phyloP scores from a whole-genome alignment of 495 filamentous ascomycete genomes.

The Podospora didyma region DNA sequence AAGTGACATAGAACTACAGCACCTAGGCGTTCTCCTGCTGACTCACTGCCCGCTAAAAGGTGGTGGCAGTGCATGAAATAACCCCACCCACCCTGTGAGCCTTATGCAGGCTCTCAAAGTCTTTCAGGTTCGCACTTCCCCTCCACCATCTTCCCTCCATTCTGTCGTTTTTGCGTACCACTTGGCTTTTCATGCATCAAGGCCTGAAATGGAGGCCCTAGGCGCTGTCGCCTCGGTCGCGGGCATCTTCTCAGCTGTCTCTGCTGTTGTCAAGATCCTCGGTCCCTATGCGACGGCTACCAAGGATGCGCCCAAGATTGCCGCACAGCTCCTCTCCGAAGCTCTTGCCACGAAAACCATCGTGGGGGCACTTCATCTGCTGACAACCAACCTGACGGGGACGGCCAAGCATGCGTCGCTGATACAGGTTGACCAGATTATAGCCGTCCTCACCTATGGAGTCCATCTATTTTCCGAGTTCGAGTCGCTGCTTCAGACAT shows the following conservation, averaged over 20 bases:
- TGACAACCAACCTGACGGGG: constrained; percentile 10
- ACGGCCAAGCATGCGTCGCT: constrained; percentile 5
- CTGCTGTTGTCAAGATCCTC: constrained; percentile 12
- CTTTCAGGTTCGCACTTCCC: no score
- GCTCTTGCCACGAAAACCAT: constrained; percentile 8
- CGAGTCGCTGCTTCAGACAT: no score
- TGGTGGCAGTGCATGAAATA: no score
- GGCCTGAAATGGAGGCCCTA: constrained; percentile 25
- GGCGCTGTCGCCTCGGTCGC: constrained; percentile 18
- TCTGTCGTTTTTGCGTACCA: no score
- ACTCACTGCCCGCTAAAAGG: no score
- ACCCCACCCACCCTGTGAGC: no score
- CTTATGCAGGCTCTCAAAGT: no score
- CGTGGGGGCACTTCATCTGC: constrained; percentile 10
- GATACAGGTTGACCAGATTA: constrained; percentile 18
- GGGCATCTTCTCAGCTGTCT: constrained; percentile 17
- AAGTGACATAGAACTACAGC: no score
- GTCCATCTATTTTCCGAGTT: constrained; percentile 26
- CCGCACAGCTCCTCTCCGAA: constrained; percentile 14
- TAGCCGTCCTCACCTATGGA: constrained; percentile 20
- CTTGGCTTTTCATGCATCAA: no score
- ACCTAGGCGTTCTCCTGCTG: no score
- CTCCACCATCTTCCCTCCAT: no score
- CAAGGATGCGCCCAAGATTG: constrained; percentile 15
- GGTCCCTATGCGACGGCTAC: constrained; percentile 15